Evolutionary conservation across 2,329 filamentous ascomycete genomes (phyloP).

Genomic region (Fonsecaea erecta): DNA sequence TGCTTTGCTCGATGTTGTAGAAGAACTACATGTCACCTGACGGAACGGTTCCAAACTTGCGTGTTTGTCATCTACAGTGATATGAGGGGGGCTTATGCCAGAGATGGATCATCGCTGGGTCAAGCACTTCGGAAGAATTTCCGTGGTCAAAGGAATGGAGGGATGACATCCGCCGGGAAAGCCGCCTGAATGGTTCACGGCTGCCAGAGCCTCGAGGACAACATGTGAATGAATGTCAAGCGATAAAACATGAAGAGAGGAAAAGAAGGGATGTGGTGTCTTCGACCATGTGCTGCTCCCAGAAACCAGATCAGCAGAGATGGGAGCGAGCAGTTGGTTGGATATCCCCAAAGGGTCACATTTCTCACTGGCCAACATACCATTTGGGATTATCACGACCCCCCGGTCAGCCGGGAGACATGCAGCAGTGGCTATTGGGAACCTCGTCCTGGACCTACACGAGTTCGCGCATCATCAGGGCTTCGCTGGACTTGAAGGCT

Average conservation of each 20-base stretch:
- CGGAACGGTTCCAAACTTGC: not conserved
- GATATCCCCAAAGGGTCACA: conserved; percentile 14
- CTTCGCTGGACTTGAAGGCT: conserved; percentile 65
- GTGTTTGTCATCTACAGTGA: not conserved
- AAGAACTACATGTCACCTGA: not conserved
- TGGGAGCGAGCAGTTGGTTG: conserved; percentile 14
- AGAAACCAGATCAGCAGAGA: not conserved
- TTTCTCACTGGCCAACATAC: conserved; percentile 60
- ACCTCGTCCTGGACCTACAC: conserved; percentile 19
- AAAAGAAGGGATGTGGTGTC: not conserved
- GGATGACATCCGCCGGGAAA: conserved; percentile 16
- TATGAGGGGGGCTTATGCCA: not conserved
- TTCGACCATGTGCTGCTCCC: not conserved
- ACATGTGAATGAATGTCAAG: no score
- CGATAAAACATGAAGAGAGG: no score
- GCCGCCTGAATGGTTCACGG: not conserved
- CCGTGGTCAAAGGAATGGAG: not conserved
- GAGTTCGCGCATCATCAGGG: conserved; percentile 50
- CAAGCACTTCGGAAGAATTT: no score
- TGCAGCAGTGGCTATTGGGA: conserved; percentile 20
- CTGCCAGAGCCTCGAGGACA: no score
- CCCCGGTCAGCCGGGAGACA: not conserved
- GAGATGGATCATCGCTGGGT: not conserved
- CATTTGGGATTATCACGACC: conserved; percentile 59
- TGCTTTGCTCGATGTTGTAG: not conserved